Conservation (phyloP, 345 rosid species). For the Syzygium jambos region DNA sequence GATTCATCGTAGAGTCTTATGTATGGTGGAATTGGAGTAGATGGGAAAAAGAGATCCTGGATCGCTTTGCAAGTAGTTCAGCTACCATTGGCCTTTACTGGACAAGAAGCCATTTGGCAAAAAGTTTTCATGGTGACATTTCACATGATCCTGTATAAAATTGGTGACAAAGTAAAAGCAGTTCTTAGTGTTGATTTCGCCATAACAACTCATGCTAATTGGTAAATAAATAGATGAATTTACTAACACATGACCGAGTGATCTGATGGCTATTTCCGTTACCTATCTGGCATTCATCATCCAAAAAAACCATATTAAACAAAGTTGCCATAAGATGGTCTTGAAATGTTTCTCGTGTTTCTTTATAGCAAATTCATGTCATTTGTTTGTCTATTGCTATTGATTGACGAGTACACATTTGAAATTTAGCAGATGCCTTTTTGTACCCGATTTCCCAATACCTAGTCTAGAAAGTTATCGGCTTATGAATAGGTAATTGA, state of each 20-base stretch:
- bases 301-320: no score
- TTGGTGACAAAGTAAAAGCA: not conserved
- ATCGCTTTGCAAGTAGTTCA: conserved; percentile 96
- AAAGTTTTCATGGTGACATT: conserved; percentile 72
- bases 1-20: conserved; percentile 56
- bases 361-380: not conserved
- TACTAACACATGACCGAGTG: no score
- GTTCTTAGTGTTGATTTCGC: not conserved
- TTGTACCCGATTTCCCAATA: not conserved
- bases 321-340: no score
- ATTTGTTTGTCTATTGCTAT: no score
- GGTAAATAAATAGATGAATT: no score
- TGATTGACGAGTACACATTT: not conserved
- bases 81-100: conserved; percentile 91
- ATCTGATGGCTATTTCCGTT: no score
- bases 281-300: no score
- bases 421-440: not conserved
- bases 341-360: not conserved
- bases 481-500: not conserved
- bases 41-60: conserved; percentile 98
- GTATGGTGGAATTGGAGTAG: conserved; percentile 95
- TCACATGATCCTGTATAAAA: not conserved
- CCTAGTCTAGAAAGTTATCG: not conserved
- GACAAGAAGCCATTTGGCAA: conserved; percentile 92
- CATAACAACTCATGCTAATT: no score